phyloP scores from a whole-genome alignment of 345 rosid genomes.

The Populus euphratica region DNA sequence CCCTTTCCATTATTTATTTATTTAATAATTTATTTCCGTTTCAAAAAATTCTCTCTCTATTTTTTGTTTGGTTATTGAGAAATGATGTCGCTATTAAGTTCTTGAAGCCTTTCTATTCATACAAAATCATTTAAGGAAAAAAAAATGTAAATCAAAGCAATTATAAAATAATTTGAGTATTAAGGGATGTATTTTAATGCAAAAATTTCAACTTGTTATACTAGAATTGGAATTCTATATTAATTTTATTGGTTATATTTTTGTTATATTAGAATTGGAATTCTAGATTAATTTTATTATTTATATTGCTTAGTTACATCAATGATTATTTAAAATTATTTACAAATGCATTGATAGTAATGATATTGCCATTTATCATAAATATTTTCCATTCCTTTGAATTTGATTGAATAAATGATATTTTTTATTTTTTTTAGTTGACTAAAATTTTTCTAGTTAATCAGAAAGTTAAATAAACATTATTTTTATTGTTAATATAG shows the following conservation, averaged over 20 bases:
- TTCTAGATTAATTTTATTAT: neutral
- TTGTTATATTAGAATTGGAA: neutral
- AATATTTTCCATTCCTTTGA: no score
- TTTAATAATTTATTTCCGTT: neutral
- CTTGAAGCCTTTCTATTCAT: neutral
- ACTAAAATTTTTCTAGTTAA: neutral
- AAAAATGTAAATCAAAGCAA: neutral
- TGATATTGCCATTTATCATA: no score
- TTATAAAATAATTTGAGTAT: neutral
- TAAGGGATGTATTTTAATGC: neutral
- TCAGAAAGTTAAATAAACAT: constrained; percentile 31
- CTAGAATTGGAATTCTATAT: neutral
- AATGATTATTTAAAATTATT: neutral
- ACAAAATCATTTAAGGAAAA: neutral
- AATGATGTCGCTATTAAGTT: neutral
- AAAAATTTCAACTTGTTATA: neutral
- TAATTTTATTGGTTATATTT: neutral
- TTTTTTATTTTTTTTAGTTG: neutral
- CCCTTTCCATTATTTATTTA: neutral
- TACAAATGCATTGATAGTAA: neutral
- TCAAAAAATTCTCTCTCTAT: neutral
- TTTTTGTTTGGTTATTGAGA: constrained; percentile 26
- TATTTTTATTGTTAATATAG: neutral
- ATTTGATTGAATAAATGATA: neutral
- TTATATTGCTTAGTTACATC: neutral